Evolutionary conservation across 805 yeast genomes (phyloP), one percentile per base, ranked within the genome.

Genomic region (Metschnikowia proteae): DNA sequence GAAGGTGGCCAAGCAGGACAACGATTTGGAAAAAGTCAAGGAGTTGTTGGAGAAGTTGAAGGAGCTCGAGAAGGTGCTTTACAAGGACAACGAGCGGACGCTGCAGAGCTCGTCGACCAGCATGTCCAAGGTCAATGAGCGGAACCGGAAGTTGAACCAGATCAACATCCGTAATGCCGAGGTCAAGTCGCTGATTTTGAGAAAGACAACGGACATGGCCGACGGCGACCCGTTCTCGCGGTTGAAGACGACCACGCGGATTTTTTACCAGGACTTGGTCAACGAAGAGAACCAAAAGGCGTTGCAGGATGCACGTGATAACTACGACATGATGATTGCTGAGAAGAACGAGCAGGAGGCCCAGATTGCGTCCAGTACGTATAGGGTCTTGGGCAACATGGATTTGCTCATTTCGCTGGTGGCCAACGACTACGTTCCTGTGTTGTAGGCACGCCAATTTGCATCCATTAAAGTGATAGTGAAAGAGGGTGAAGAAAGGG

Each of bases 171-270:
- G 95, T 61, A 77, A 79, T 59, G 97, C 96, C 0, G 97, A 91
- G 64, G 67, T 82, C 38, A 74, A 74, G 57, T 81, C 86, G 42
- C 76, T 78, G 22, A 84, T 80, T 46, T 72, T 69, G 62, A 78
- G 83, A 56, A 81, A 68, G 57, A 43, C 54, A 11, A 55, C 75
- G 48, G 72, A 58, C 38, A 68, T 68, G 49, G 74, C 80, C 46
- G 80, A 76, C 58, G 74, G 74, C 6, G 88, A 94, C 70, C 98
- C 99, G 23, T 94, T 94, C 67, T 81, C 86, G 56, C 82, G 98
- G 65, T 78, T 94, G 62, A 85, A 88, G 64, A 92, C 98, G 1
- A 86, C 83, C 52, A 88, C 97, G 1, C 81, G 88, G 60, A 81
- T 88, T 51, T 92, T 88, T 67, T 89, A 90, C 61, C 73, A 75